Evolutionary conservation across 495 filamentous ascomycete species (phyloP).

Genomic region (Hypoxylon cercidicola): DNA sequence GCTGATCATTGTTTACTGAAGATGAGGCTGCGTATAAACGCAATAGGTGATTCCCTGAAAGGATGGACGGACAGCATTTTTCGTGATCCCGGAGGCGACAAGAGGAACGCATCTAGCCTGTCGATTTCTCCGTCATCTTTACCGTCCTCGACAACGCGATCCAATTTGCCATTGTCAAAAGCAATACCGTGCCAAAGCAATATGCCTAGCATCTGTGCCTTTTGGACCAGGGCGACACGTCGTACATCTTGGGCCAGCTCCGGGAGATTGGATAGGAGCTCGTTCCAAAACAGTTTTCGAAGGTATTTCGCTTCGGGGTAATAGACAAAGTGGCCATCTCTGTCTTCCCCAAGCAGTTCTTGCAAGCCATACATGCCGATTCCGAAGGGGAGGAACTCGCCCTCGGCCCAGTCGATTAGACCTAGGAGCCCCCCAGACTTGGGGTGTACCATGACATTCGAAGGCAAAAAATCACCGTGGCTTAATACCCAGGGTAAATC

Average conservation of each 20-base stretch:
- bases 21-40: slow-evolving; percentile 29
- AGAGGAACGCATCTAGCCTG: slow-evolving; percentile 52
- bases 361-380: slow-evolving; percentile 66
- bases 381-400: slow-evolving; percentile 66
- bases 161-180: slow-evolving; percentile 64
- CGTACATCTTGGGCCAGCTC: slow-evolving; percentile 40
- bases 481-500: slow-evolving; percentile 62
- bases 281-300: slow-evolving; percentile 59
- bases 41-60: slow-evolving; percentile 22
- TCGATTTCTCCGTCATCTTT: slow-evolving; percentile 60
- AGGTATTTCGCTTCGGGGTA: slow-evolving; percentile 53
- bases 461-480: slow-evolving; percentile 65
- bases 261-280: slow-evolving; percentile 50
- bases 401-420: slow-evolving; percentile 70
- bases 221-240: slow-evolving; percentile 46
- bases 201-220: slow-evolving; percentile 62
- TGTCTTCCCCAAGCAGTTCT: slow-evolving; percentile 59
- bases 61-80: slow-evolving; percentile 13
- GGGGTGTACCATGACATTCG: slow-evolving; percentile 63
- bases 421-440: slow-evolving; percentile 54
- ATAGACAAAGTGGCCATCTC: slow-evolving; percentile 51
- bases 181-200: slow-evolving; percentile 70
- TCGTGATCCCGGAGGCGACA: slow-evolving; percentile 13
- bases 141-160: slow-evolving; percentile 61
- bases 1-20: slow-evolving; percentile 21